These are phyloP conservation scores for Triticum turgidum DNA, from an alignment of 176 grass and related monocot species.

Conservation along the genomic window DNA sequence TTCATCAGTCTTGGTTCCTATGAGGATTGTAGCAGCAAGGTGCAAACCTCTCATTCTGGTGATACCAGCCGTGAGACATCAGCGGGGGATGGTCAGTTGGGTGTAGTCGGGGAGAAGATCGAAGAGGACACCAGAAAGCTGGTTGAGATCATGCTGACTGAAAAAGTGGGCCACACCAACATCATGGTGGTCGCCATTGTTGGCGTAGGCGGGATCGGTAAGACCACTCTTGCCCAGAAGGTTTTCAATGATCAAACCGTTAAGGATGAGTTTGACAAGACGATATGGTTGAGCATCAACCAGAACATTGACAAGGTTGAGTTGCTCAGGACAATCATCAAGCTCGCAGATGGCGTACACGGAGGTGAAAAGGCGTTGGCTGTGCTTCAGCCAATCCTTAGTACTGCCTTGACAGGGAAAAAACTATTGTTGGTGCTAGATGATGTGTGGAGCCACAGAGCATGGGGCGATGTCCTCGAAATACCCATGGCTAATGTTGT, in stretches of 20 bases:
- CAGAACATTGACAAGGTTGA: not conserved
- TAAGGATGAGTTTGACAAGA: not conserved
- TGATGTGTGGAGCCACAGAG: not conserved
- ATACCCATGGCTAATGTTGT: not conserved
- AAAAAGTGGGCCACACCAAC: too few relatives aligned
- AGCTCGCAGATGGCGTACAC: not conserved
- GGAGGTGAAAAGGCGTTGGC: not conserved
- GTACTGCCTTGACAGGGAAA: not conserved
- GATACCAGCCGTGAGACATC: too few relatives aligned
- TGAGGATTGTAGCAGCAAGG: too few relatives aligned
- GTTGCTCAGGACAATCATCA: not conserved
- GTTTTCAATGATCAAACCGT: conserved; percentile 11
- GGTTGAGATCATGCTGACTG: too few relatives aligned
- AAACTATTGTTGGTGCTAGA: not conserved
- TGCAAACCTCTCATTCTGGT: too few relatives aligned
- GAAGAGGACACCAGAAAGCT: too few relatives aligned
- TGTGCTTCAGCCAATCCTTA: not conserved
- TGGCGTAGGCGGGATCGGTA: conserved; percentile 37
- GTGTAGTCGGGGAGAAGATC: too few relatives aligned
- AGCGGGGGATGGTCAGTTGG: too few relatives aligned
- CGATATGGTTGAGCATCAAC: conserved; percentile 32
- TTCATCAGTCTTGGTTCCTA: too few relatives aligned
- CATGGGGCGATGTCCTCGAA: not conserved
- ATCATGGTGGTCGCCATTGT: conserved; percentile 30
- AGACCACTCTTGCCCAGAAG: conserved; percentile 42